Base-by-base conservation (phyloP, 2,329 filamentous ascomycete species). In the Clonostachys rosea region DNA sequence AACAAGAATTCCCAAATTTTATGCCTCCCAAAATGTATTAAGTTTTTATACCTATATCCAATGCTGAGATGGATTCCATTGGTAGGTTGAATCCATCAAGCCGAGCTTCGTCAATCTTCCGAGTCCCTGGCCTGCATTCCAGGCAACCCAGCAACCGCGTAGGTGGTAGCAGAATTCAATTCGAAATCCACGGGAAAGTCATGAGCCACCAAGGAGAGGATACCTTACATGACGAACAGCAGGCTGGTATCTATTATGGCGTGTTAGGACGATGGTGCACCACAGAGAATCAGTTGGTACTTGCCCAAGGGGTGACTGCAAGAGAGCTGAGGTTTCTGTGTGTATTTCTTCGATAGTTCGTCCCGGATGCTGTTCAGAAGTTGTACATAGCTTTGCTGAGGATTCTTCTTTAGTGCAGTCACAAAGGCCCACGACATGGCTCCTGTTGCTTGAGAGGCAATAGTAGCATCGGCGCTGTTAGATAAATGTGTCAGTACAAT, bases 341-440 rank as follows among this genome's bases (percentile, higher is more conserved):
- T 79, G 65, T 99, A 99, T 63, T 92, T 92, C 44, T 81, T 83
- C 51, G 89, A 74, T 52, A 99, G 76, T 68, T 97, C 91, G 57
- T 96, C 91, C 52, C 94, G 87, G 60, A 99, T 96, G 68, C 86
- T 96, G 76, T 96, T 97, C 58, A 99, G 79, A 52, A 99, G 74
- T 72, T 96, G 87, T 45, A 99, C 91, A 62, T 99, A 99, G 73
- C 91, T 96, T 74, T 99, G 94, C 62, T 96, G 91, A 1, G 92
- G 91, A 65, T 97, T 95, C 79, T 96, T 96, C 74, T 90, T 92
- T 56, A 99, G 79, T 40, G 91, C 86, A 6, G 78, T 87, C 64
- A 99, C 91, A 65, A 99, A 99, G 10, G 94, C 94, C 84, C 89
- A 97, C 2, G 91, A 96, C 94, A 99, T 97, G 62, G 94, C 94